Conservation (phyloP, 306 rosid genomes). For the Acmispon strigosus region DNA sequence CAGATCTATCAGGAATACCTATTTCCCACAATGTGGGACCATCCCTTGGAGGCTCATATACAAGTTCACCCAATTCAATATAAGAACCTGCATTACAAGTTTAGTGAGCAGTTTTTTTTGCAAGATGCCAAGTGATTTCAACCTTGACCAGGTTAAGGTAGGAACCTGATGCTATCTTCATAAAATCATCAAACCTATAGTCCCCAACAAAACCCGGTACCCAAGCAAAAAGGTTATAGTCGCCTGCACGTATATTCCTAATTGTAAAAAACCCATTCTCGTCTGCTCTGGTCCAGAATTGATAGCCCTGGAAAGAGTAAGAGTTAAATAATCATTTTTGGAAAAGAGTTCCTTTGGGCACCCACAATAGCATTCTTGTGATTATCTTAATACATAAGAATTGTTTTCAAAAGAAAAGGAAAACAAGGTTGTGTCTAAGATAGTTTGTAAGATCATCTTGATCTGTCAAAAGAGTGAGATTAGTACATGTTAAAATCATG, state of each 20-base stretch:
- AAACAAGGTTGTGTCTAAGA: neutral
- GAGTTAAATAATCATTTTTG: neutral
- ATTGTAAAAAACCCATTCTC: slow-evolving; percentile 58
- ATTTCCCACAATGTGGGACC: slow-evolving; percentile 96
- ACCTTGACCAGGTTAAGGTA: slow-evolving; percentile 10
- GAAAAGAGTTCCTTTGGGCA: neutral
- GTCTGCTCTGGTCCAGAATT: slow-evolving; percentile 74
- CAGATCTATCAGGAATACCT: slow-evolving; percentile 81
- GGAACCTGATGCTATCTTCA: slow-evolving; percentile 57
- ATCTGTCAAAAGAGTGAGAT: neutral
- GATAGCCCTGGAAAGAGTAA: slow-evolving; percentile 57
- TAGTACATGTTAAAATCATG: neutral
- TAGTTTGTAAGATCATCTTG: neutral
- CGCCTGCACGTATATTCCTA: slow-evolving; percentile 38
- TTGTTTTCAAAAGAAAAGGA: neutral
- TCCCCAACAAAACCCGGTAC: slow-evolving; percentile 76
- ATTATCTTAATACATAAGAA: neutral
- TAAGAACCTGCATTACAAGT: slow-evolving; percentile 37
- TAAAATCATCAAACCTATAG: slow-evolving; percentile 34
- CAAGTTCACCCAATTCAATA: slow-evolving; percentile 52
- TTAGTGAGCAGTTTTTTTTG: slow-evolving; percentile 7
- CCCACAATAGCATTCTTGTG: neutral
- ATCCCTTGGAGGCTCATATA: slow-evolving; percentile 69
- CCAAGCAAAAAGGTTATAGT: slow-evolving; percentile 70
- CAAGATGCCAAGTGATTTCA: slow-evolving; percentile 9